Evolutionary conservation across 257 asterid species (phyloP).

Genomic region (Solanum medicagineum): DNA sequence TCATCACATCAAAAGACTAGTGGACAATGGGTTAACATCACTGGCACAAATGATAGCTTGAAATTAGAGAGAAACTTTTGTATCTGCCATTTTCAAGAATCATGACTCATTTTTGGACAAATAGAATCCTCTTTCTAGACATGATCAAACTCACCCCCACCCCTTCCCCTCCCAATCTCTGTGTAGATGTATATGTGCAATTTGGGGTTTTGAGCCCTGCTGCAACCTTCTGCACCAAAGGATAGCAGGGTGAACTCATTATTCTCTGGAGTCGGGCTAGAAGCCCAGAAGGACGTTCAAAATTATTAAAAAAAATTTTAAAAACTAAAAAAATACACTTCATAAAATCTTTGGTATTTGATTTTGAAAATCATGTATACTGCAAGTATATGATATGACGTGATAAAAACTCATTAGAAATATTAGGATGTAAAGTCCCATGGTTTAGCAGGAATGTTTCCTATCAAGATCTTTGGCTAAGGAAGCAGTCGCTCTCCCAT

Average conservation of each 20-base stretch:
- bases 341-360: background rate
- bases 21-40: background rate
- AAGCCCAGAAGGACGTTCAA: too few species aligned
- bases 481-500: too few species aligned
- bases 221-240: background rate
- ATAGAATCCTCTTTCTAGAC: background rate
- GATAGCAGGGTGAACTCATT: background rate
- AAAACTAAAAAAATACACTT: background rate
- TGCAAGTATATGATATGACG: background rate
- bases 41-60: background rate
- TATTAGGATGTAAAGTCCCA: too few species aligned
- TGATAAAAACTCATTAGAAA: background rate
- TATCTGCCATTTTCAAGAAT: background rate
- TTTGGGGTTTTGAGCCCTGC: background rate
- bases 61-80: background rate
- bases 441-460: too few species aligned
- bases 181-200: background rate
- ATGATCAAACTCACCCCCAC: background rate
- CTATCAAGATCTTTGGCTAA: too few species aligned
- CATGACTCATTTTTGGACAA: background rate
- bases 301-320: too few species aligned
- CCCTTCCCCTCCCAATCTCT: background rate
- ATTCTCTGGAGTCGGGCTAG: background rate
- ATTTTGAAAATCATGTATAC: too few species aligned
- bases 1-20: slow-evolving; percentile 86